These are phyloP conservation scores for Flammula alnicola DNA, from an alignment of 1,284 basidiomycete genomes.

Conservation along the genomic window DNA sequence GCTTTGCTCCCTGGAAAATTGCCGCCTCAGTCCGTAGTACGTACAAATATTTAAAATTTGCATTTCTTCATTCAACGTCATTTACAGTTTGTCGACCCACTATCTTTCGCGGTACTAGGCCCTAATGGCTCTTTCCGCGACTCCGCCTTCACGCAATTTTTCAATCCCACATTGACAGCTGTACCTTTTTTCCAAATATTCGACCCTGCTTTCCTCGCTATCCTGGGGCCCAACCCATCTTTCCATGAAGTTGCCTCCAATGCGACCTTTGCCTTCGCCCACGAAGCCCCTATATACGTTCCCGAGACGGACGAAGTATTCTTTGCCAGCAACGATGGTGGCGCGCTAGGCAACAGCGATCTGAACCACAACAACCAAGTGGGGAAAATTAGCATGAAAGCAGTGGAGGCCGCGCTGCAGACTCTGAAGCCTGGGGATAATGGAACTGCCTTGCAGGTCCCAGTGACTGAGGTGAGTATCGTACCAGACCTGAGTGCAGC, in stretches of 20 bases:
- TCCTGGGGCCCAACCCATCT: slow-evolving; percentile 63
- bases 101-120: slow-evolving; percentile 48
- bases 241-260: slow-evolving; percentile 63
- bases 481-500: not conserved
- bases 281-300: slow-evolving; percentile 74
- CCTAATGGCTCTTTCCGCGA: slow-evolving; percentile 43
- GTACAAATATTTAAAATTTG: slow-evolving; percentile 12
- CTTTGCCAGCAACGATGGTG: slow-evolving; percentile 53
- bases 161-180: slow-evolving; percentile 47
- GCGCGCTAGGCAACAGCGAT: slow-evolving; percentile 44
- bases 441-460: slow-evolving; percentile 53
- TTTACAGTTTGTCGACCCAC: slow-evolving; percentile 45
- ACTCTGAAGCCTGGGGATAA: slow-evolving; percentile 25
- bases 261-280: slow-evolving; percentile 68
- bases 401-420: slow-evolving; percentile 44
- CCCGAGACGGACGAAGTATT: slow-evolving; percentile 63
- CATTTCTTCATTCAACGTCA: not conserved
- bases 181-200: slow-evolving; percentile 76
- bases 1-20: slow-evolving; percentile 16
- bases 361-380: slow-evolving; percentile 50
- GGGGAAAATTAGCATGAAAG: slow-evolving; percentile 50
- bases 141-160: slow-evolving; percentile 39
- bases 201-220: slow-evolving; percentile 57
- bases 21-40: slow-evolving; percentile 40
- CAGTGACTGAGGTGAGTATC: slow-evolving; percentile 52